Evolutionary conservation across 2,329 filamentous ascomycete species (phyloP).

Genomic region (Podosphaera xanthii): DNA sequence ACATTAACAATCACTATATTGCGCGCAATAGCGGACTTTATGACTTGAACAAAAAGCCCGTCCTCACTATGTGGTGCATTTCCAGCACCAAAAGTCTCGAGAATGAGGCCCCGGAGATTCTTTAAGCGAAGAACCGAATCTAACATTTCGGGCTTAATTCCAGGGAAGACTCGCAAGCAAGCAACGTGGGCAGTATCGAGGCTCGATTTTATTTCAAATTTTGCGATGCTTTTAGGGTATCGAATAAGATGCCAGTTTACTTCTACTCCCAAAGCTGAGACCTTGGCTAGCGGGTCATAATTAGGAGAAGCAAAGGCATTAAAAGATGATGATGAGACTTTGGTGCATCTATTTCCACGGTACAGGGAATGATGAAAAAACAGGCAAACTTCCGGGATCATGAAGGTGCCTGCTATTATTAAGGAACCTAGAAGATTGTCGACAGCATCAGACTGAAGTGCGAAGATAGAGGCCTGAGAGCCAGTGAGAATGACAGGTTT

Average conservation of each 20-base stretch:
- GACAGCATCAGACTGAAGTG: slow-evolving; percentile 47
- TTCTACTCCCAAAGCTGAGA: slow-evolving; percentile 34
- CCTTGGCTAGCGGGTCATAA: slow-evolving; percentile 36
- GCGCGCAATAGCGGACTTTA: slow-evolving; percentile 37
- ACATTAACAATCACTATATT: slow-evolving; percentile 53
- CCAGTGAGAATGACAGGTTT: slow-evolving; percentile 45
- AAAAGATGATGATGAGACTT: slow-evolving; percentile 45
- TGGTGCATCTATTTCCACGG: slow-evolving; percentile 44
- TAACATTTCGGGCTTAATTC: slow-evolving; percentile 48
- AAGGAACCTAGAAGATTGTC: slow-evolving; percentile 49
- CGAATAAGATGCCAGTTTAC: slow-evolving; percentile 41
- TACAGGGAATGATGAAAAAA: slow-evolving; percentile 54
- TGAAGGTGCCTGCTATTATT: slow-evolving; percentile 50
- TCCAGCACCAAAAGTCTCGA: slow-evolving; percentile 52
- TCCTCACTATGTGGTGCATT: slow-evolving; percentile 45
- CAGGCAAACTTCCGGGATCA: slow-evolving; percentile 51
- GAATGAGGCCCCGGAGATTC: slow-evolving; percentile 39
- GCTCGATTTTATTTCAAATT: slow-evolving; percentile 37
- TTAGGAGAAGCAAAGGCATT: slow-evolving; percentile 48
- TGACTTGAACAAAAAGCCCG: slow-evolving; percentile 31
- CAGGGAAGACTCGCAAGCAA: slow-evolving; percentile 48
- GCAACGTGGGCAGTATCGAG: slow-evolving; percentile 44
- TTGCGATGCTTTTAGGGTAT: slow-evolving; percentile 30
- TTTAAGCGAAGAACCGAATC: slow-evolving; percentile 39
- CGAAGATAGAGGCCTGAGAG: slow-evolving; percentile 42